Evolutionary conservation across 2,329 filamentous ascomycete genomes (phyloP), one percentile per base, ranked within the genome.

Genomic region (Pezicula neosporulosa): DNA sequence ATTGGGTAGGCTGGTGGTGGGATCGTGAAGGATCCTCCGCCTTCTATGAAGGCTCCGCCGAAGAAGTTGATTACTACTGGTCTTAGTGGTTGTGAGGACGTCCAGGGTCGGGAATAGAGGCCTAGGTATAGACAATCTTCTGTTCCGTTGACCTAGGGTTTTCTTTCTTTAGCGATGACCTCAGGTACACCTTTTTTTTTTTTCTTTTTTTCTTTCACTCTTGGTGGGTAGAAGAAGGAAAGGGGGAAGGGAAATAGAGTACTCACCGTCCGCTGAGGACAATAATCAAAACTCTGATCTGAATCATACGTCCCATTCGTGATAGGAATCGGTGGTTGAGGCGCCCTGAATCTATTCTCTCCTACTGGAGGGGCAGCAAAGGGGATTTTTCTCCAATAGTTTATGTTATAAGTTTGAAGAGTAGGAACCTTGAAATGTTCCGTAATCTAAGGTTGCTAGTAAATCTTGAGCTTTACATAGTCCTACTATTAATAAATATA

Each of bases 91-190:
- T 71, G 61, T 2, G 62, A 61, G 1, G 49, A 19, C 0, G 62
- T 67, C 80, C 81, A 85, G 3, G 81, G 82, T 0, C 81, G 74
- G 4, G 78, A 75, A 65, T 82, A 85, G 0, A 86, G 67, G 10
- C 79, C 79, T 2, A 86, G 72, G 54, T 83, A 83, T 13, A 85
- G 69, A 56, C 82, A 85, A 59, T 85, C 81, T 68, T 85, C 82
- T 19, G 73, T 73, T 12, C 76, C 76, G 41, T 78, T 80, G 10
- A 77, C 64, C 67, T 71, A 33, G 7, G n/a, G n/a, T n/a, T n/a
- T n/a, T n/a, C 6, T 13, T 5, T 12, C 39, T 16, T 46, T 18
- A 28, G 44, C 19, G 33, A 21, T 27, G n/a, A n/a, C n/a, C n/a
- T n/a, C n/a, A n/a, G n/a, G n/a, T n/a, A n/a, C n/a, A n/a, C n/a